Conservation (phyloP, 495 filamentous ascomycete species). For the Clohesyomyces aquaticus region DNA sequence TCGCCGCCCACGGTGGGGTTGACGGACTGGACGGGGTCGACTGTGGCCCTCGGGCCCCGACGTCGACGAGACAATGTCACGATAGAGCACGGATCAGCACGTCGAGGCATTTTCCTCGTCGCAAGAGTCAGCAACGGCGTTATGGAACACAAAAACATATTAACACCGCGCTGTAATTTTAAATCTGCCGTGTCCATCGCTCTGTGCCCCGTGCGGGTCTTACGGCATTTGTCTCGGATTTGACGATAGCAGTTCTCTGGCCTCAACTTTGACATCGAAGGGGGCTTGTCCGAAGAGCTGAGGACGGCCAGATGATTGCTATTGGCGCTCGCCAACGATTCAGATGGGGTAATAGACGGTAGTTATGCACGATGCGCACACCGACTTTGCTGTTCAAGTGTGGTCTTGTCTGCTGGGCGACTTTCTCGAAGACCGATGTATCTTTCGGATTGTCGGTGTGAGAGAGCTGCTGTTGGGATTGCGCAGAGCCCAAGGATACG, state of each 20-base stretch:
- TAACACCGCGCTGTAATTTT: conserved; percentile 27
- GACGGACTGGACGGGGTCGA: too few relatives aligned
- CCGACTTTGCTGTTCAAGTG: too few relatives aligned
- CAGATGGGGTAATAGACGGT: neutral
- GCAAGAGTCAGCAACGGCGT: conserved; percentile 16
- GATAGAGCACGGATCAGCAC: conserved; percentile 15
- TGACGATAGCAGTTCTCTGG: neutral
- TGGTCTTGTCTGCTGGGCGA: too few relatives aligned
- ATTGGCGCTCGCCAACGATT: neutral
- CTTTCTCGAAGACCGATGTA: conserved; percentile 5
- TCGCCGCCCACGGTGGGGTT: neutral
- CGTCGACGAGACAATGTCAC: conserved; percentile 14
- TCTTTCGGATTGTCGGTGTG: conserved; percentile 3
- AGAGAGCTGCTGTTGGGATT: neutral
- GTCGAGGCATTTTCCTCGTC: conserved; percentile 25
- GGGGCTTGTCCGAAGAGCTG: neutral
- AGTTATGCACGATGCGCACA: conserved; percentile 26
- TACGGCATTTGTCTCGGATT: conserved; percentile 30
- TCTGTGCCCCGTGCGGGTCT: conserved; percentile 23
- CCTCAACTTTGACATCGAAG: neutral
- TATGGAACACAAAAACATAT: conserved; percentile 25
- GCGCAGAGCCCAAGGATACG: neutral
- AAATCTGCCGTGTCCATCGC: conserved; percentile 13
- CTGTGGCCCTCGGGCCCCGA: neutral
- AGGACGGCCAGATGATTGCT: neutral